phyloP scores from a whole-genome alignment of 1,284 basidiomycete species.

The Kalmanozyma brasiliensis region DNA sequence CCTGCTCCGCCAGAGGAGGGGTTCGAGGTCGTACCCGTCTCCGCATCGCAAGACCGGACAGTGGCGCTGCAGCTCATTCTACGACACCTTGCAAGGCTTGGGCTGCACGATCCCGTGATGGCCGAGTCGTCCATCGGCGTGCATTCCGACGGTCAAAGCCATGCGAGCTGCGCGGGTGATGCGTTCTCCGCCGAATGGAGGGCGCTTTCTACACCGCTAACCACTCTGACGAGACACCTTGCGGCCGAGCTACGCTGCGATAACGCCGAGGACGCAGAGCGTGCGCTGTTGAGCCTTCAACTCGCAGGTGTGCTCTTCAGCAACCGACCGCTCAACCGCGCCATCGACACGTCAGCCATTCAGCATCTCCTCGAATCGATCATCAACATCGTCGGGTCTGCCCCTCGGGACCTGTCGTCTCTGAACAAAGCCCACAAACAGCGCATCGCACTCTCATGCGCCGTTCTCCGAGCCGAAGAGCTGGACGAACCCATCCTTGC shows the following conservation, averaged over 20 bases:
- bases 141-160: constrained; percentile 11
- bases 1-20: not conserved
- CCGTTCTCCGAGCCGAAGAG: constrained; percentile 29
- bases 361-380: constrained; percentile 9
- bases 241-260: not conserved
- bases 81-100: constrained; percentile 24
- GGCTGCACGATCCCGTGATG: constrained; percentile 5
- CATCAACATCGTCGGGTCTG: constrained; percentile 18
- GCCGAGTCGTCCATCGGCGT: constrained; percentile 5
- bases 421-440: not conserved
- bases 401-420: not conserved
- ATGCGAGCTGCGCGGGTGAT: constrained; percentile 15
- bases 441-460: constrained; percentile 12
- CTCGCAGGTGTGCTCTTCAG: constrained; percentile 14
- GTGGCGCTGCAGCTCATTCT: constrained; percentile 30
- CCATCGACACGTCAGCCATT: not conserved
- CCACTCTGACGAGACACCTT: constrained; percentile 5
- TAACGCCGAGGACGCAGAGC: too few relatives aligned
- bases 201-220: constrained; percentile 8
- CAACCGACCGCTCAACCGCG: constrained; percentile 9
- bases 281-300: constrained; percentile 11
- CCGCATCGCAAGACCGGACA: constrained; percentile 7
- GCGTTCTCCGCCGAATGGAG: not conserved
- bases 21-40: not conserved
- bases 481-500: constrained; percentile 18